Conservation (phyloP, 306 rosid species). For the Fagus sylvatica region DNA sequence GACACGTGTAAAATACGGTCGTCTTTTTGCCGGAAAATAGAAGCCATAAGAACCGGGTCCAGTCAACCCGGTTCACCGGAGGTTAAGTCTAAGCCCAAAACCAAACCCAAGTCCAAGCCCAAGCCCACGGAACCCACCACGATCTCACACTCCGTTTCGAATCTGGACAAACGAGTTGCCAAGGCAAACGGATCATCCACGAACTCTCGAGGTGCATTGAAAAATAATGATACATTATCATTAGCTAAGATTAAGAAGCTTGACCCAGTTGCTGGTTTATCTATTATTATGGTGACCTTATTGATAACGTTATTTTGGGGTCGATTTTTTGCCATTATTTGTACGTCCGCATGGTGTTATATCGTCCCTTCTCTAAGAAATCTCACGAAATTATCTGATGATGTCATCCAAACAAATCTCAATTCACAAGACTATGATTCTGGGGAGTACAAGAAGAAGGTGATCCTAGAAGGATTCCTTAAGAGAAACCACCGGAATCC, state of each 20-base stretch:
- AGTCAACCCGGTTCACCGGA: conserved; percentile 30
- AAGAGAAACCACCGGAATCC: conserved; percentile 28
- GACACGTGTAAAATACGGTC: conserved; percentile 38
- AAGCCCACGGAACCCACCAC: background rate
- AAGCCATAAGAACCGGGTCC: conserved; percentile 12
- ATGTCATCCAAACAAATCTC: background rate
- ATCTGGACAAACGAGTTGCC: conserved; percentile 7
- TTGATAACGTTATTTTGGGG: conserved; percentile 61
- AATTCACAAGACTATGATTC: conserved; percentile 8
- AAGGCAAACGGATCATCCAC: conserved; percentile 2
- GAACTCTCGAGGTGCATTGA: conserved; percentile 7
- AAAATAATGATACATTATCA: background rate
- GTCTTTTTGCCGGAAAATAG: conserved; percentile 29
- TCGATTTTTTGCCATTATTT: conserved; percentile 63
- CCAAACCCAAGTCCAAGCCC: too few species aligned
- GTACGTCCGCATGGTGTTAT: conserved; percentile 68
- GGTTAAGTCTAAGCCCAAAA: background rate
- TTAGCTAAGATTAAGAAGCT: background rate
- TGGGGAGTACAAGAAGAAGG: conserved; percentile 38
- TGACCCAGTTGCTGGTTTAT: conserved; percentile 51
- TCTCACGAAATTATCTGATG: background rate
- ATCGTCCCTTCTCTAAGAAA: conserved; percentile 42
- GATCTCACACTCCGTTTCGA: conserved; percentile 6
- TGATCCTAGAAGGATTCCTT: conserved; percentile 39
- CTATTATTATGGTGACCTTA: conserved; percentile 50